These are phyloP conservation scores for Carex scoparia DNA, from an alignment of 176 grass and related monocot genomes.

Conservation along the genomic window DNA sequence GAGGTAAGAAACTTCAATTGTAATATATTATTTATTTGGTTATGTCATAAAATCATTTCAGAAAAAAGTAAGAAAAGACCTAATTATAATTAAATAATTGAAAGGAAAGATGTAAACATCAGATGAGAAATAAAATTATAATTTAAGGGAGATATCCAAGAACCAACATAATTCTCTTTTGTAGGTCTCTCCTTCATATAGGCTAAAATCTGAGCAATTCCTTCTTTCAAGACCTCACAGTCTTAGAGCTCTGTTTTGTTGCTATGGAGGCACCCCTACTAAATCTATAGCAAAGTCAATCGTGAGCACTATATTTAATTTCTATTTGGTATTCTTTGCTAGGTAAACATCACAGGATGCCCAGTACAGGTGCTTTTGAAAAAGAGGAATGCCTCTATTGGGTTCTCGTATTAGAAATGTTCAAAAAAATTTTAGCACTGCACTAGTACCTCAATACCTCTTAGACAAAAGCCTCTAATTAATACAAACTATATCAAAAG, in stretches of 20 bases:
- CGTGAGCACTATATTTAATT: conserved; percentile 9
- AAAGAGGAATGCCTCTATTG: background rate
- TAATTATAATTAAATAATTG: background rate
- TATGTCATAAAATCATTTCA: background rate
- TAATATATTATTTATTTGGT: background rate
- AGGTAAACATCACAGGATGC: background rate
- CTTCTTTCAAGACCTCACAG: conserved; percentile 16
- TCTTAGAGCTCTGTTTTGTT: background rate
- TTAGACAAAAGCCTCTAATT: background rate
- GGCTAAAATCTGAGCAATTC: conserved; percentile 14
- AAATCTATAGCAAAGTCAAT: conserved; percentile 22
- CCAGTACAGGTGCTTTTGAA: background rate
- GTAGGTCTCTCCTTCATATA: conserved; percentile 26
- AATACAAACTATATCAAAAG: background rate
- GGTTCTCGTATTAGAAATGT: background rate
- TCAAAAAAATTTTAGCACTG: background rate
- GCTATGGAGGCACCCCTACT: background rate
- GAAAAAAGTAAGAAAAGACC: background rate
- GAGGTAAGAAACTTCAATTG: conserved; percentile 42
- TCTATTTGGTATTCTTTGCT: background rate
- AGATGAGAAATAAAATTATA: background rate
- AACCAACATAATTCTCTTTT: background rate
- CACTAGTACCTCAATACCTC: background rate
- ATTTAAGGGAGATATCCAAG: background rate
- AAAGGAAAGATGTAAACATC: background rate